A percentile compares a stretch with the other conserved stretches of the same genome.
These are phyloP conservation scores for Cyberlindnera saturnus DNA, from an alignment of 805 yeast species.

Conservation along the genomic window DNA sequence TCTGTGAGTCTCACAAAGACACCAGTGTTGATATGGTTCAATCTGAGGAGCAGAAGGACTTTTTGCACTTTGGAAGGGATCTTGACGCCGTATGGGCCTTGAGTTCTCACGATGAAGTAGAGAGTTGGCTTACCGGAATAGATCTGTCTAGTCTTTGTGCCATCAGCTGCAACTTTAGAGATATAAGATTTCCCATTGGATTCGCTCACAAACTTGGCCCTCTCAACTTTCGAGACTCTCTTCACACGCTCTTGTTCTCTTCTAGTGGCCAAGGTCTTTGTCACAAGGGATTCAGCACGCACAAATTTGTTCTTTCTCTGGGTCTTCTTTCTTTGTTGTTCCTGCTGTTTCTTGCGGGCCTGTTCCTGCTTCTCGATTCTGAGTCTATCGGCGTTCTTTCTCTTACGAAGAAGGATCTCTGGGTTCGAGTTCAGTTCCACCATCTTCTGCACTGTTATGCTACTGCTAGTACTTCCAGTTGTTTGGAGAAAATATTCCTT, in stretches of 20 bases:
- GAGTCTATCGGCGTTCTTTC: constrained; percentile 71
- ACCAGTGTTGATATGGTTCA: constrained; percentile 56
- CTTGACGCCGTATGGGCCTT: constrained; percentile 57
- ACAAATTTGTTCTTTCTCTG: constrained; percentile 47
- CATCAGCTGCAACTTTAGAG: constrained; percentile 27
- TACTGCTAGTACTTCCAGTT: background rate
- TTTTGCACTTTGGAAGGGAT: constrained; percentile 61
- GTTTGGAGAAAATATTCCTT: background rate
- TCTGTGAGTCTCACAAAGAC: constrained; percentile 63
- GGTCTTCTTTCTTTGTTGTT: constrained; percentile 37
- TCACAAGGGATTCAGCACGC: constrained; percentile 70
- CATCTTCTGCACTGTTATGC: constrained; percentile 6
- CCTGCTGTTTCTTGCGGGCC: constrained; percentile 45
- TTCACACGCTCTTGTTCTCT: constrained; percentile 66
- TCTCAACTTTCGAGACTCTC: constrained; percentile 52
- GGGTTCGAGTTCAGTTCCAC: constrained; percentile 58
- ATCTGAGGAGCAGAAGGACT: constrained; percentile 54
- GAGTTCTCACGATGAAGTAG: constrained; percentile 60
- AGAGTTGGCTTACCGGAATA: constrained; percentile 43
- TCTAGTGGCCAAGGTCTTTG: constrained; percentile 55
- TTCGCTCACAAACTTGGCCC: constrained; percentile 27
- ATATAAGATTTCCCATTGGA: constrained; percentile 25
- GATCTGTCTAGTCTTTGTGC: constrained; percentile 27
- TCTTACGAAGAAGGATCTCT: constrained; percentile 68
- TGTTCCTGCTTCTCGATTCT: constrained; percentile 69